phyloP scores from a whole-genome alignment of 352 stramenopile species.

The Phytophthora capsici region DNA sequence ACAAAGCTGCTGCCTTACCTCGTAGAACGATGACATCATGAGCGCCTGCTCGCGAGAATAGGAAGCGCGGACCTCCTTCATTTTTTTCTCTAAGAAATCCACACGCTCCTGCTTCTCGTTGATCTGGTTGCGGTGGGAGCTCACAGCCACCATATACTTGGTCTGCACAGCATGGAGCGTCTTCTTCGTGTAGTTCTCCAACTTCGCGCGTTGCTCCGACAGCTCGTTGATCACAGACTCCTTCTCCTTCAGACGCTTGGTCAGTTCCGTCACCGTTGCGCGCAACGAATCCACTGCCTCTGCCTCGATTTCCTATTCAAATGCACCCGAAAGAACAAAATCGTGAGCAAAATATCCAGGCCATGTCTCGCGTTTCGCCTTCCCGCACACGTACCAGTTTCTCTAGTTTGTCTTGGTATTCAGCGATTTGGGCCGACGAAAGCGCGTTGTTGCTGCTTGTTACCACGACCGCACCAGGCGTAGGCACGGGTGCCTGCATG shows the following conservation, averaged over 20 bases:
- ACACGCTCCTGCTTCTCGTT: conserved; percentile 87
- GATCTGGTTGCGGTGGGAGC: conserved; percentile 88
- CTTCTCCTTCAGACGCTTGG: conserved; percentile 89
- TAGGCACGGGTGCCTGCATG: conserved; percentile 35
- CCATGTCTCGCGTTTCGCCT: not conserved
- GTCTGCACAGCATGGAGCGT: conserved; percentile 90
- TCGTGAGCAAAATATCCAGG: conserved; percentile 18
- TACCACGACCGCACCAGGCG: conserved; percentile 34
- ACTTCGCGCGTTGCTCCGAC: conserved; percentile 83
- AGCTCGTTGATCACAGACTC: conserved; percentile 90
- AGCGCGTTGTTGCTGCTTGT: conserved; percentile 56
- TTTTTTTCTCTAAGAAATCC: conserved; percentile 87
- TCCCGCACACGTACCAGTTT: conserved; percentile 57
- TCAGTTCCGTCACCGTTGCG: conserved; percentile 80
- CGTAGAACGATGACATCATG: conserved; percentile 91
- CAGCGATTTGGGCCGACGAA: conserved; percentile 55
- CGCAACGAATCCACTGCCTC: conserved; percentile 80
- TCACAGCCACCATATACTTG: conserved; percentile 92
- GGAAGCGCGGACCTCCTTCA: conserved; percentile 79
- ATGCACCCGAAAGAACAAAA: not conserved
- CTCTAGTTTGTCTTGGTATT: conserved; percentile 78
- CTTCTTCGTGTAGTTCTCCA: conserved; percentile 93
- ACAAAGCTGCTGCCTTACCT: conserved; percentile 46
- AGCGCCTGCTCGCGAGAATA: conserved; percentile 87
- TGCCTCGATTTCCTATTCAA: conserved; percentile 51